Conservation (phyloP, 257 asterid species). For the Solanum pennellii region DNA sequence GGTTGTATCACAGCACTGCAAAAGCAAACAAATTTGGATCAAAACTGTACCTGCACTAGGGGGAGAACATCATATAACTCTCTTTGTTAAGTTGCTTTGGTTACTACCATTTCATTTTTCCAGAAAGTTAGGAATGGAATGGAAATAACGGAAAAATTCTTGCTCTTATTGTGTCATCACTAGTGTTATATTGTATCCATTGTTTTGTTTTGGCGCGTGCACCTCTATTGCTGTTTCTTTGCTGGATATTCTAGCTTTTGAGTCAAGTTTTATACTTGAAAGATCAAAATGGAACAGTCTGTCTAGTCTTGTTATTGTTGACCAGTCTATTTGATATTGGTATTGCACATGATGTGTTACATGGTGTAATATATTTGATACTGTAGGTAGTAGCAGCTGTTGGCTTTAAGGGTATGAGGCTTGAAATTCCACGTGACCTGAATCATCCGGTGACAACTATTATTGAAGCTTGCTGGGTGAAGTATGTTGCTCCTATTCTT, state of each 20-base stretch:
- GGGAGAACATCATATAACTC: not conserved
- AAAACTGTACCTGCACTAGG: not conserved
- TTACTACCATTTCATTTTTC: not conserved
- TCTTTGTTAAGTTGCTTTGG: not conserved
- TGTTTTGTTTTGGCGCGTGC: not conserved
- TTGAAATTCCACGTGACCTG: constrained; percentile 17
- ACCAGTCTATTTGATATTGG: not conserved
- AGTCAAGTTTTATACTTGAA: not conserved
- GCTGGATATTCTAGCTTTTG: not conserved
- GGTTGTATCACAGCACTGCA: not conserved
- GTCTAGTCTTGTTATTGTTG: not conserved
- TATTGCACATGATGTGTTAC: not conserved
- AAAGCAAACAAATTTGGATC: not conserved
- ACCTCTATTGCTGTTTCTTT: not conserved
- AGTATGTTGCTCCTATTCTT: constrained; percentile 23
- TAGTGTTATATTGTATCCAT: not conserved
- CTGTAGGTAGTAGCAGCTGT: constrained; percentile 91
- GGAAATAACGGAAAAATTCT: not conserved
- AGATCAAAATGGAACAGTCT: not conserved
- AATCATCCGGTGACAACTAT: constrained; percentile 67
- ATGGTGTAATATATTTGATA: constrained; percentile 1
- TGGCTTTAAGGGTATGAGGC: constrained; percentile 71
- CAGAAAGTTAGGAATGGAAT: not conserved
- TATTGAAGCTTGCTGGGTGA: constrained; percentile 82
- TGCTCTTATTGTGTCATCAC: not conserved